These are phyloP conservation scores for Senna tora DNA, from an alignment of 306 rosid genomes.

Conservation along the genomic window DNA sequence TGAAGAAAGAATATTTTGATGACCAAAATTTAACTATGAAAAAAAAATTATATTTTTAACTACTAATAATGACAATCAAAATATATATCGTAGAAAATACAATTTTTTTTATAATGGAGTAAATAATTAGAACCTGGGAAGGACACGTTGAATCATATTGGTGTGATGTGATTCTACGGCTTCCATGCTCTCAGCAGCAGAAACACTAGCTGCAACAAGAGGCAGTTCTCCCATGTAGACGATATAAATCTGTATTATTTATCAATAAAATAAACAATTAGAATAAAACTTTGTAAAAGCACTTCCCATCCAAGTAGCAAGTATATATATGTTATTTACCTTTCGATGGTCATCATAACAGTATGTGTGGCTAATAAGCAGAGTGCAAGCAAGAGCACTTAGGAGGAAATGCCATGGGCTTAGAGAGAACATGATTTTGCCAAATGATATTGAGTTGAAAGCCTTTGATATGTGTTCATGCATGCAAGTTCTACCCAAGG, in stretches of 20 bases:
- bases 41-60: too few species aligned
- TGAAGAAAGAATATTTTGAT: too few species aligned
- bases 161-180: slow-evolving; percentile 38
- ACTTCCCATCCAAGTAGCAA: too few species aligned
- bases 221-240: slow-evolving; percentile 52
- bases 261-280: background rate
- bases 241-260: slow-evolving; percentile 42
- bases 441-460: background rate
- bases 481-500: background rate
- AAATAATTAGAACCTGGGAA: too few species aligned
- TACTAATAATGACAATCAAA: too few species aligned
- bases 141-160: slow-evolving; percentile 38
- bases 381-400: slow-evolving; percentile 2
- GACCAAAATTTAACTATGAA: too few species aligned
- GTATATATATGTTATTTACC: too few species aligned
- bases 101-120: too few species aligned
- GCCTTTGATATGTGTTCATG: background rate
- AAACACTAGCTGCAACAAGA: background rate
- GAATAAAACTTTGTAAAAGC: background rate
- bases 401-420: background rate
- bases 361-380: background rate
- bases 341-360: slow-evolving; percentile 25
- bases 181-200: slow-evolving; percentile 15
- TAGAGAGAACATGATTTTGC: slow-evolving; percentile 21
- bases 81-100: too few species aligned